Evolutionary conservation across 2,329 filamentous ascomycete species (phyloP).

Genomic region (Elsinoe arachidis): DNA sequence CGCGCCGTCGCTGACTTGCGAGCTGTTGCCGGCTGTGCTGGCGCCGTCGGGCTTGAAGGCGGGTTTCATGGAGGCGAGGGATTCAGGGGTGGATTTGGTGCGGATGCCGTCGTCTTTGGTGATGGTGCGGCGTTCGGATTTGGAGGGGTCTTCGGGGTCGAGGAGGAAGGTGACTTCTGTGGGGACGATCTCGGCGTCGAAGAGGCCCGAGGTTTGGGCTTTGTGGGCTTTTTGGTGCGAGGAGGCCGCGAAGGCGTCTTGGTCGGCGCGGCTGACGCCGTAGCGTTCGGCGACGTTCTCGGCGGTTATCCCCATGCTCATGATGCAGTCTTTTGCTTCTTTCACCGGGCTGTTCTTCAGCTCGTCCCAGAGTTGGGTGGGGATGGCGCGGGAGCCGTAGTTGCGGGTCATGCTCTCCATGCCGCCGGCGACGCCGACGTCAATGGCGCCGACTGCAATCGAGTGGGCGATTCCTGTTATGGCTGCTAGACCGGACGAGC

Average conservation of each 20-base stretch:
- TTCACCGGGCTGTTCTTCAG: slow-evolving; percentile 55
- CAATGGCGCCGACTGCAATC: slow-evolving; percentile 65
- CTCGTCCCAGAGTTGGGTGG: slow-evolving; percentile 68
- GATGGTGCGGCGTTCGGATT: slow-evolving; percentile 54
- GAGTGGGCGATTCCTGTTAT: slow-evolving; percentile 66
- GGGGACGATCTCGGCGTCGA: slow-evolving; percentile 70
- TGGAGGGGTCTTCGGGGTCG: slow-evolving; percentile 47
- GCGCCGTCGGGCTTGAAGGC: slow-evolving; percentile 68
- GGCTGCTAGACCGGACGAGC: slow-evolving; percentile 67
- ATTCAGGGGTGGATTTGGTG: slow-evolving; percentile 57
- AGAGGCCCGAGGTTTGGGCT: slow-evolving; percentile 61
- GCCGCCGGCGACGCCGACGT: slow-evolving; percentile 70
- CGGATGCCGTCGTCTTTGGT: slow-evolving; percentile 77
- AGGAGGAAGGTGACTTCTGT: slow-evolving; percentile 63
- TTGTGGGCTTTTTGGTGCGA: slow-evolving; percentile 65
- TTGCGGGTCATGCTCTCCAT: slow-evolving; percentile 97
- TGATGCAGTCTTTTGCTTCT: slow-evolving; percentile 76
- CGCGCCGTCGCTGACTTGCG: slow-evolving; percentile 81
- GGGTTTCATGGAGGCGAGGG: slow-evolving; percentile 71
- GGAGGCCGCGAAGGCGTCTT: slow-evolving; percentile 72
- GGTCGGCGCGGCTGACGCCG: slow-evolving; percentile 61
- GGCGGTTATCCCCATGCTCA: slow-evolving; percentile 85
- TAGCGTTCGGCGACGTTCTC: slow-evolving; percentile 83
- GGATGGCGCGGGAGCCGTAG: slow-evolving; percentile 78
- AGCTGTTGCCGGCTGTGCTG: slow-evolving; percentile 77